Base-by-base conservation (phyloP, 208 protist species). In the Leishmania martiniquensis region DNA sequence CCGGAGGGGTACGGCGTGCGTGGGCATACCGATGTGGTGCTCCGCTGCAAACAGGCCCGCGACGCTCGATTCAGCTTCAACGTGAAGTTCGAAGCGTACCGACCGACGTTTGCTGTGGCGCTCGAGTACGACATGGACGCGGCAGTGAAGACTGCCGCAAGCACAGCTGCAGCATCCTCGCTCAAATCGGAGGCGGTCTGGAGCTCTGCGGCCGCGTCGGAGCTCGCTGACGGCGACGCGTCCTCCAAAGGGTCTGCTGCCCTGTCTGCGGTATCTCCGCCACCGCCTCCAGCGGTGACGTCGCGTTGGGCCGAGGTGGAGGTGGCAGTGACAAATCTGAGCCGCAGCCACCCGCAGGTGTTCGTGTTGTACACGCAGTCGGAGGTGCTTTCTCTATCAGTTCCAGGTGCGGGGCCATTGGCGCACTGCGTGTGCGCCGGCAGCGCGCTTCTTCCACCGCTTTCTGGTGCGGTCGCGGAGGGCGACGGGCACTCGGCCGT, bases 31-130 rank as follows among this genome's bases (percentile, higher is more conserved):
- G 94, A 95, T 54, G 90, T 97, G 4, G 85, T 95, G n/a, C 77
- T 97, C 47, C 91, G 89, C 74, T 97, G 94, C 84, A 95, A 93
- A 75, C 91, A 96, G 78, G 91, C 90, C 15, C 90, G 94, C 29
- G 94, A 96, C 70, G 86, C 91, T 25, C 78, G 88, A 57, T 94
- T 93, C 83, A 86, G 89, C 22, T 92, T 96, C 66, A 72, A 81
- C 44, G 86, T 87, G 15, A 82, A 66, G 15, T 97, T 97, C 75
- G 72, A 91, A 42, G 85, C 89, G 20, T 90, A 82, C 77, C 76
- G 85, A 54, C 86, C 93, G 4, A 94, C 93, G 1, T 93, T 97
- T 55, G 37, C 80, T 1, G 91, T 95, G 59, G 76, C 82, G 69
- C 80, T 75, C 13, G 79, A 83, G 73, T 83, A 83, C 75, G 79